Conservation (phyloP, 1,139 yeast species). For the Candida smagusa region DNA sequence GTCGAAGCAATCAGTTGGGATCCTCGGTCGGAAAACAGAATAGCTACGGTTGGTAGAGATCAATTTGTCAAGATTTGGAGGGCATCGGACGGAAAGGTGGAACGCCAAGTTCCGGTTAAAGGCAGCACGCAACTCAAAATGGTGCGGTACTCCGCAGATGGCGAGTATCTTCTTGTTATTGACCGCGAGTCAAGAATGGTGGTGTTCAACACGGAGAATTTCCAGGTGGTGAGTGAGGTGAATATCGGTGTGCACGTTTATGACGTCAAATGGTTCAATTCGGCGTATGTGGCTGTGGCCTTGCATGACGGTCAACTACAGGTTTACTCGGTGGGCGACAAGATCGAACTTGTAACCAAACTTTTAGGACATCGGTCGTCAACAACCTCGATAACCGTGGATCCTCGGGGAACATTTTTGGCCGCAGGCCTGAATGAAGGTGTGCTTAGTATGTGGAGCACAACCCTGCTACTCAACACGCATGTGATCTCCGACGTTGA, state of each 20-base stretch:
- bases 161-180: slow-evolving; percentile 48
- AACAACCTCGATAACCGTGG: slow-evolving; percentile 49
- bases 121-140: slow-evolving; percentile 22
- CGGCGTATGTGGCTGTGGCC: slow-evolving; percentile 34
- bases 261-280: slow-evolving; percentile 30
- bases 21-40: slow-evolving; percentile 47
- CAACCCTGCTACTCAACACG: slow-evolving; percentile 42
- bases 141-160: slow-evolving; percentile 51
- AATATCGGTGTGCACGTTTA: slow-evolving; percentile 28
- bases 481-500: slow-evolving; percentile 47
- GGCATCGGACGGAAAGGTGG: slow-evolving; percentile 32
- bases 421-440: slow-evolving; percentile 72
- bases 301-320: slow-evolving; percentile 34
- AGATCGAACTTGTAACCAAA: slow-evolving; percentile 13
- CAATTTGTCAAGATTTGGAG: slow-evolving; percentile 58
- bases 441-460: slow-evolving; percentile 59
- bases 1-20: slow-evolving; percentile 60
- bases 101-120: slow-evolving; percentile 26
- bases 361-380: slow-evolving; percentile 51
- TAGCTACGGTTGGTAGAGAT: slow-evolving; percentile 63
- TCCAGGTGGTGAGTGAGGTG: slow-evolving; percentile 23
- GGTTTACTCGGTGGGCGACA: slow-evolving; percentile 15
- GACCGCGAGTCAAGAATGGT: slow-evolving; percentile 35
- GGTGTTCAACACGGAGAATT: slow-evolving; percentile 26
- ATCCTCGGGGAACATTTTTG: slow-evolving; percentile 55